A percentile compares a stretch with the other conserved stretches of the same genome.
Evolutionary conservation across 306 rosid genomes (phyloP).

Genomic region (Fragaria iinumae): DNA sequence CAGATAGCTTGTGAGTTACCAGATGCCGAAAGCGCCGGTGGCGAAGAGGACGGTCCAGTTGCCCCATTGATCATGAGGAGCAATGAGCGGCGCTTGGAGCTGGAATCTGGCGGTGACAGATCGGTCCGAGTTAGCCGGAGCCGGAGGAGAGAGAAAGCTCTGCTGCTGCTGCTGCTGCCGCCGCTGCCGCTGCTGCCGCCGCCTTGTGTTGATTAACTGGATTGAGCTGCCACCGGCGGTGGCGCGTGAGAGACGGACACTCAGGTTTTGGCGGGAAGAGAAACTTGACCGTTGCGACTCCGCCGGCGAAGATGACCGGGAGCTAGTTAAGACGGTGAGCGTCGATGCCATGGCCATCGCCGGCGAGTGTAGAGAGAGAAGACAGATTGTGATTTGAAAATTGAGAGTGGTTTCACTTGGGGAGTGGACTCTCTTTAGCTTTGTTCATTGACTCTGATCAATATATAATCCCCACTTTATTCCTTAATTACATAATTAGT

Average conservation of each 20-base stretch:
- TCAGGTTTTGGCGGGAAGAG: conserved; percentile 27
- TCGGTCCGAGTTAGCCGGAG: conserved; percentile 8
- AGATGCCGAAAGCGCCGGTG: conserved; percentile 64
- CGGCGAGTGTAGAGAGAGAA: not conserved
- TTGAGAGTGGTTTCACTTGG: not conserved
- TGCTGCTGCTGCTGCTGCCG: not conserved
- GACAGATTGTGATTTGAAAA: not conserved
- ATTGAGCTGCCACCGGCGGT: not conserved
- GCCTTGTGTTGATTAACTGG: not conserved
- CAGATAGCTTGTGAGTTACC: conserved; percentile 28
- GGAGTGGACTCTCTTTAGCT: not conserved
- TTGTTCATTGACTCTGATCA: not conserved
- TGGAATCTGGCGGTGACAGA: conserved; percentile 32
- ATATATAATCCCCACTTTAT: not conserved
- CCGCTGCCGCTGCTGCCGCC: not conserved
- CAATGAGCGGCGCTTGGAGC: conserved; percentile 46
- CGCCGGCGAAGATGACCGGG: conserved; percentile 12
- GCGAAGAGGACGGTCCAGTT: conserved; percentile 69
- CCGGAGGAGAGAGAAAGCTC: conserved; percentile 14
- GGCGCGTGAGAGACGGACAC: not conserved
- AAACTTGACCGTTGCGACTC: conserved; percentile 9
- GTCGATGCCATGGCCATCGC: conserved; percentile 37
- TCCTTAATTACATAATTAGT: too few species aligned
- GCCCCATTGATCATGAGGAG: conserved; percentile 72
- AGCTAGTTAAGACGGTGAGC: not conserved